Percentiles rank a stretch among this genome's conserved stretches.
phyloP scores from a whole-genome alignment of 768 basidiomycete genomes.

The Hebeloma cylindrosporum region DNA sequence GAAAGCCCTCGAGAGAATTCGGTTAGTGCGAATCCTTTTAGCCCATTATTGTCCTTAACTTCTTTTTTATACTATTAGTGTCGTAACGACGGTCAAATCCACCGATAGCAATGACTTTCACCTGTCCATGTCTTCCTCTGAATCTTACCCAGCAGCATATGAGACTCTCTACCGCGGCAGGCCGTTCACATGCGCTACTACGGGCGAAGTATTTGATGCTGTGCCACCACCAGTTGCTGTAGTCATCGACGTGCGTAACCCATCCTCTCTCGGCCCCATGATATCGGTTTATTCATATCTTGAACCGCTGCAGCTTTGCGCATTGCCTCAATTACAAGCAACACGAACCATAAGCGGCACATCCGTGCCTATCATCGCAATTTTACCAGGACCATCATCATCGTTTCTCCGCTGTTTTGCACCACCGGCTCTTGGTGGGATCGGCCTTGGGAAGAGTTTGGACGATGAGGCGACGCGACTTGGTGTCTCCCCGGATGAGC shows the following conservation, averaged over 20 bases:
- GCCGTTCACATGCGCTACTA: conserved; percentile 13
- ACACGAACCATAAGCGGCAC: background rate
- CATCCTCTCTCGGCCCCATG: no score
- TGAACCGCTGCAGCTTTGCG: conserved; percentile 3
- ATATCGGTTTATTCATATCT: background rate
- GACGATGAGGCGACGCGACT: background rate
- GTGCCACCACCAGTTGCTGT: conserved; percentile 9
- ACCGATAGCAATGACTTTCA: background rate
- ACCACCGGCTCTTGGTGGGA: conserved; percentile 4
- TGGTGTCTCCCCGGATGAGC: background rate
- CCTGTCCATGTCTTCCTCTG: background rate
- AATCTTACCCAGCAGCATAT: conserved; percentile 5
- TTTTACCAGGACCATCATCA: background rate
- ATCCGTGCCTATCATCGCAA: conserved; percentile 1
- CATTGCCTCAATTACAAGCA: background rate
- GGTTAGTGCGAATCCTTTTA: background rate
- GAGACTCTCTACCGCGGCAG: conserved; percentile 6
- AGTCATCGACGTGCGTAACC: conserved; percentile 10
- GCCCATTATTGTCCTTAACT: background rate
- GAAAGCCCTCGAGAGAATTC: background rate
- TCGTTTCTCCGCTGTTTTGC: background rate
- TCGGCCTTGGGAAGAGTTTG: background rate
- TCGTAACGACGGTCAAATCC: background rate
- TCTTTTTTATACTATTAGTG: background rate
- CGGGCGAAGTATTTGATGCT: conserved; percentile 5